phyloP scores from a whole-genome alignment of 305 asterid genomes.

The Salvia sclarea region DNA sequence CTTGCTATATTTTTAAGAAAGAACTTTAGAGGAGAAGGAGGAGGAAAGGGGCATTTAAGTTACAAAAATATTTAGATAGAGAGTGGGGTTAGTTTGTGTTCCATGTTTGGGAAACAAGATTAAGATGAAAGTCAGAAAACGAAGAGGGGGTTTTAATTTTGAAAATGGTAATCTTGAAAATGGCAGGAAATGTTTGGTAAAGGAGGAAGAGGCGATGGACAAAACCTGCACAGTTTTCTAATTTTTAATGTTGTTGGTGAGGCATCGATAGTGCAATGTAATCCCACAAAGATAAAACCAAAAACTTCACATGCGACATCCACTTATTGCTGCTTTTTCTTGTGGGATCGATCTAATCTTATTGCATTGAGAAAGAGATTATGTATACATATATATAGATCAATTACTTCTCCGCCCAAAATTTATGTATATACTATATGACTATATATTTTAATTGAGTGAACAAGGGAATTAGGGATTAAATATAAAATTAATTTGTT shows the following conservation, averaged over 20 bases:
- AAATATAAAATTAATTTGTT: background rate
- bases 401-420: background rate
- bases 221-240: constrained; percentile 20
- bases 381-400: too few species aligned
- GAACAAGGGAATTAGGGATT: background rate
- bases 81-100: constrained; percentile 39
- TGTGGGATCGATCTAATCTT: constrained; percentile 28
- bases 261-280: constrained; percentile 19
- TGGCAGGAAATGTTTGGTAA: constrained; percentile 43
- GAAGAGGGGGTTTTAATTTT: constrained; percentile 25
- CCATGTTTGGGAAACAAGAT: constrained; percentile 44
- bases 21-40: background rate
- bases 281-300: constrained; percentile 34
- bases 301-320: constrained; percentile 67
- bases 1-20: too few species aligned
- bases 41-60: background rate
- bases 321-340: constrained; percentile 45
- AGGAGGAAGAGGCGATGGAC: constrained; percentile 38
- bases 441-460: too few species aligned
- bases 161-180: constrained; percentile 38
- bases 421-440: too few species aligned
- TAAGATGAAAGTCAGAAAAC: constrained; percentile 37
- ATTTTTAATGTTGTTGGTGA: background rate
- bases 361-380: background rate
- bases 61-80: background rate